Base-by-base conservation (phyloP, 2,329 filamentous ascomycete genomes). In the Neonectria faginata region DNA sequence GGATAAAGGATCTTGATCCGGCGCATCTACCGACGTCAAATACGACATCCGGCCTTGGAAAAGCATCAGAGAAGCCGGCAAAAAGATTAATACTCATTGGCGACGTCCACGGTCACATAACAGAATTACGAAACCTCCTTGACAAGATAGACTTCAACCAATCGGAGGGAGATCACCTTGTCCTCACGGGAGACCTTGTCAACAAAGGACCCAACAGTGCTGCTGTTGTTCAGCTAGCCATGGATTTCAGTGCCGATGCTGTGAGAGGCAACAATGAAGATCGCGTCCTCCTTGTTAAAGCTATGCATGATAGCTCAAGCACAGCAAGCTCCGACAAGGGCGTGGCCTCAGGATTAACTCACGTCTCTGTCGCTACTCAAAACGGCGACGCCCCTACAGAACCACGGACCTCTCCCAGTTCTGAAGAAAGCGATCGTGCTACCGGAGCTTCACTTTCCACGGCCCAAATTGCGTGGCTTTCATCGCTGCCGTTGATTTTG, bases 191-290 rank as follows among this genome's bases (percentile, higher is more conserved):
- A 41, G 92, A 96, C 75, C 82, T 94, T 72, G 85, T 97, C 68
- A 89, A 90, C 70, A 97, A 97, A 79, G 94, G 94, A 0, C 92
- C 93, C 1, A 90, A 97, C 77, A 94, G 91, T 50, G 74, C 84
- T 0, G 92, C 91, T 7, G 92, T 97, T 1, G 85, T 97, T 45
- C 88, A 92, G 64, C 81, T 93, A 31, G 90, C 92, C 18, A 90
- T 92, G 72, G 79, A 86, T 14, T 79, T 93, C 6, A 85, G 87
- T 39, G 93, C 93, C 5, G 91, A 88, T 8, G 91, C 88, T 58
- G 92, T 97, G 4, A 88, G 94, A 54, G 94, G 94, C 8, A 97
- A 97, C 76, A 92, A 97, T 77, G 94, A 97, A 75, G 93, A 97
- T 74, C 85, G 89, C 5, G 84, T 97, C 11, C 83, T 97, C 20